Evolutionary conservation across 805 yeast genomes (phyloP), one percentile per base, ranked within the genome.

Genomic region (Zygoascus bituminiphila): DNA sequence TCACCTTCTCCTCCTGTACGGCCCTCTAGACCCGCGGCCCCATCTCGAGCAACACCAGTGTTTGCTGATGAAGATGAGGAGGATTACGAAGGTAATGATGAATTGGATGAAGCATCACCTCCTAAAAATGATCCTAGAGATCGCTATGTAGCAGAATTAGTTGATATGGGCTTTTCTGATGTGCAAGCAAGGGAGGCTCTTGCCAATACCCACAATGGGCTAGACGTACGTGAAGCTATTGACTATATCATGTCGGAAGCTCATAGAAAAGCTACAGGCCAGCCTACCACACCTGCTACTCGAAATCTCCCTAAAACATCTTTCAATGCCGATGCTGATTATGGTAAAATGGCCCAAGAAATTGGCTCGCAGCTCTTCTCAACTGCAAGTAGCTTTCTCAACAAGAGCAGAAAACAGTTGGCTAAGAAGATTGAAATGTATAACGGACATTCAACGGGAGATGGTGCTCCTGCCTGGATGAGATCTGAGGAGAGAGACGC

Each of bases 141-240:
- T 38, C 51, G 50, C 24, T 71, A 78, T 1, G 60, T 85, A 15
- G 91, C 91, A 0, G 84, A 79, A 55, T 68, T 86, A 39, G 64
- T 84, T 2, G 93, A 86, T 51, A 87, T 87, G 79, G 95, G 95
- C 2, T 87, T 87, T 57, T 64, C 82, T 1, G 67, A 75, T 0
- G 80, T 77, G 1, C 76, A 72, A 46, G 79, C 93, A 4, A 73
- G 71, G 22, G 64, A 66, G 2, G 94, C 94, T 0, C 69, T 87
- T 33, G 72, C 65, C 6, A 65, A 69, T 42, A 77, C 81, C 0
- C 62, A 59, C 1, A 58, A 66, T 29, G 86, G 88, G 0, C 60
- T 72, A 5, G 77, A 83, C 54, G 68, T 85, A 7, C 77, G 81
- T 49, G 73, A 69, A 21, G 88, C 94, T 25, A 82, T 85, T 19